Conservation (phyloP, 2,329 filamentous ascomycete genomes). For the Trichophyton rubrum region DNA sequence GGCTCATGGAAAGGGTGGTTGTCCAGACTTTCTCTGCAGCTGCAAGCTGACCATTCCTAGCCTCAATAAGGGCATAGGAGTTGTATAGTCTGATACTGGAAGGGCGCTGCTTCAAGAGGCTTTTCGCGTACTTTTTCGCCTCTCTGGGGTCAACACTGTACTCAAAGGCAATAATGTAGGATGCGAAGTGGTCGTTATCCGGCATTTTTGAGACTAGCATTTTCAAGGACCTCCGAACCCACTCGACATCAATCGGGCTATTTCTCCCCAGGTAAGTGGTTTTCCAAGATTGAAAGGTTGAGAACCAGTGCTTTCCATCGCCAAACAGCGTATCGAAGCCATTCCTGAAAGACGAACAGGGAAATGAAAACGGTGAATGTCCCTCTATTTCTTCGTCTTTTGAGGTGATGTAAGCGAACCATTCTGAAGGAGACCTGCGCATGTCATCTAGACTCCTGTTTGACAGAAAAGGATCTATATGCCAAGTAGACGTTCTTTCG, state of each 20-base stretch:
- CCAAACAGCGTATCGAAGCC: conserved; percentile 46
- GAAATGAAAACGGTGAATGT: conserved; percentile 24
- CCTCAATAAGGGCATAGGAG: conserved; percentile 63
- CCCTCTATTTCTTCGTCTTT: conserved; percentile 8
- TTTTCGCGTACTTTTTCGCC: conserved; percentile 59
- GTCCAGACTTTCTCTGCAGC: conserved; percentile 53
- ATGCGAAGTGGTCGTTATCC: conserved; percentile 44
- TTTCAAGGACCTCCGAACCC: conserved; percentile 44
- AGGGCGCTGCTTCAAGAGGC: conserved; percentile 55
- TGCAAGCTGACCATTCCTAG: conserved; percentile 42
- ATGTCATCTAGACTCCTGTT: conserved; percentile 27
- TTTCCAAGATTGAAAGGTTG: conserved; percentile 25
- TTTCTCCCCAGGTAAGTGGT: conserved; percentile 16
- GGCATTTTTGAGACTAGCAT: conserved; percentile 39
- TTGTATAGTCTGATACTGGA: conserved; percentile 60
- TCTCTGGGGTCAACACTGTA: conserved; percentile 41
- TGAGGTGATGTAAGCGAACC: conserved; percentile 15
- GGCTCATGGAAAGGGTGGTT: conserved; percentile 51
- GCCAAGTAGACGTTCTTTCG: conserved; percentile 27
- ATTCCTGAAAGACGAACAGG: conserved; percentile 26
- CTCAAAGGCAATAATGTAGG: conserved; percentile 60
- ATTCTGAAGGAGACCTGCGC: conserved; percentile 17
- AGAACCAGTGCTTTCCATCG: conserved; percentile 37
- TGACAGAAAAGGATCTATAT: conserved; percentile 43
- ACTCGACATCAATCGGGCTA: conserved; percentile 32